Evolutionary conservation across 2,329 filamentous ascomycete genomes (phyloP).

Genomic region (Epichloe coenophiala): DNA sequence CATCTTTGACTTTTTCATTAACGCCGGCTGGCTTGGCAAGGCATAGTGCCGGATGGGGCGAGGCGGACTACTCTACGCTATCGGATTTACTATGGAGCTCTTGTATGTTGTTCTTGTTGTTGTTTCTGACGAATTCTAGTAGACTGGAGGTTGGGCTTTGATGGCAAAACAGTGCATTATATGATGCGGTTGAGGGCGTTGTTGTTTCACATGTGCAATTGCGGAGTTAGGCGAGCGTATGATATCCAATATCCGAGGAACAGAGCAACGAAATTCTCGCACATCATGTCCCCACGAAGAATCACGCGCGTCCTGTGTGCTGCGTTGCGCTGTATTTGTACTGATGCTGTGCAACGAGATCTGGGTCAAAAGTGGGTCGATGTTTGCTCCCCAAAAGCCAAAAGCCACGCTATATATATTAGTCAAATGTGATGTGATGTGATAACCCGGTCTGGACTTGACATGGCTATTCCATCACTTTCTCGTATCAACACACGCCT

Average conservation of each 20-base stretch:
- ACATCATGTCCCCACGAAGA: background rate
- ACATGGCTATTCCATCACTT: background rate
- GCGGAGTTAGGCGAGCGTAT: slow-evolving; percentile 1
- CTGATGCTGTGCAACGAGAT: too few species aligned
- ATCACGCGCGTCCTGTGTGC: background rate
- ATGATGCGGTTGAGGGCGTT: background rate
- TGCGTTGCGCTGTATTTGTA: background rate
- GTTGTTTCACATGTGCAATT: background rate
- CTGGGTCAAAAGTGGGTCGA: background rate
- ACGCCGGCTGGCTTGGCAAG: slow-evolving; percentile 83
- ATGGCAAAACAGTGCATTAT: background rate
- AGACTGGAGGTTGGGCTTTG: background rate
- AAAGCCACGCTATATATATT: background rate
- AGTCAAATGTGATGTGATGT: background rate
- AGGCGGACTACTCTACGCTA: background rate
- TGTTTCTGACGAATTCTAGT: background rate
- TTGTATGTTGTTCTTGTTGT: background rate
- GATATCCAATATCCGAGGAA: background rate
- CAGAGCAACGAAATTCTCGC: background rate
- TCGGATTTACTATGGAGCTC: too few species aligned
- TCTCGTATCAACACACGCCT: background rate
- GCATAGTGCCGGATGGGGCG: slow-evolving; percentile 31
- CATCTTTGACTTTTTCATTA: slow-evolving; percentile 91
- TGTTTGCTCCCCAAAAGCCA: background rate
- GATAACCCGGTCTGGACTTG: background rate